A percentile compares a stretch with the other conserved stretches of the same genome.
Conservation (phyloP, 495 filamentous ascomycete genomes). For the Penicillium paxilli region DNA sequence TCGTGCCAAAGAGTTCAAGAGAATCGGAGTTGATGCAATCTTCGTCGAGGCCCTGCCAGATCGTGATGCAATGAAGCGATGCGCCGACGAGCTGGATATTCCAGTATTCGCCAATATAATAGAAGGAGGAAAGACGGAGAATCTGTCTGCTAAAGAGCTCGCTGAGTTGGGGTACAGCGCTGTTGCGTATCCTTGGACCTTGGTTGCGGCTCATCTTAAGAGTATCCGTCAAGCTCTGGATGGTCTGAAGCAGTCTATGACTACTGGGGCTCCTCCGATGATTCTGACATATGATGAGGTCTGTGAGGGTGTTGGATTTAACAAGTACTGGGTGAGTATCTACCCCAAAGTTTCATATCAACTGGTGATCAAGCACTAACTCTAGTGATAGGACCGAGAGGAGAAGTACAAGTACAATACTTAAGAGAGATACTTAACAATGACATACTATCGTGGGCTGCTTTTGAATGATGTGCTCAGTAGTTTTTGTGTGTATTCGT, state of each 20-base stretch:
- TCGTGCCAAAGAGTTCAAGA: conserved; percentile 36
- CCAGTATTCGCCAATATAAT: conserved; percentile 46
- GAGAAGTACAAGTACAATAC: conserved; percentile 21
- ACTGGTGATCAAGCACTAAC: neutral
- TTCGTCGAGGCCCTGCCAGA: conserved; percentile 46
- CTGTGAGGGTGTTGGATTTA: conserved; percentile 42
- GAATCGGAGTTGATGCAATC: conserved; percentile 37
- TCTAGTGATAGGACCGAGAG: conserved; percentile 16
- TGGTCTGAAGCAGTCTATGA: conserved; percentile 34
- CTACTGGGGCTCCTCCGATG: conserved; percentile 29
- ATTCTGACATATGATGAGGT: conserved; percentile 38
- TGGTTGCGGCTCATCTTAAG: conserved; percentile 43
- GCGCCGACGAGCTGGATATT: conserved; percentile 32
- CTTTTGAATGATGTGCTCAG: no score
- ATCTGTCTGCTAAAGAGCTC: conserved; percentile 38
- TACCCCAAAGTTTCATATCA: neutral
- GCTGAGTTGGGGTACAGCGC: conserved; percentile 36
- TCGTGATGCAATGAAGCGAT: conserved; percentile 35
- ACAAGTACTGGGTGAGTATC: conserved; percentile 38
- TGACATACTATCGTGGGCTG: no score
- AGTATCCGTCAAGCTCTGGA: conserved; percentile 38
- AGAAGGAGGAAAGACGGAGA: conserved; percentile 44
- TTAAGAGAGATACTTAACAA: neutral
- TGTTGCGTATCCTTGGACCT: conserved; percentile 43
- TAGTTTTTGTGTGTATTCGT: no score